Base-by-base conservation (phyloP, 345 rosid genomes). In the Citrus australasica region DNA sequence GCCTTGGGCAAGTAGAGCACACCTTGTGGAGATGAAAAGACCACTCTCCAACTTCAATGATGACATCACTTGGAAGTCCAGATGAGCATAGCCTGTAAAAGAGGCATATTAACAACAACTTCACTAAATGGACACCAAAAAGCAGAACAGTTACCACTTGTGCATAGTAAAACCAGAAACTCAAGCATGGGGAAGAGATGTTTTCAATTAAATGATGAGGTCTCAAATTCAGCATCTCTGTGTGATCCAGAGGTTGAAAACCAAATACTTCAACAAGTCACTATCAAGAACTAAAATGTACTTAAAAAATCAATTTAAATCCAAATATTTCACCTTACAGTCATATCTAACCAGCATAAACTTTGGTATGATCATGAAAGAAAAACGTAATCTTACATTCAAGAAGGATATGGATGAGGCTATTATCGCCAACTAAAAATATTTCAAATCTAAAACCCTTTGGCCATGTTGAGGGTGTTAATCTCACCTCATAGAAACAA, bases 1-100 rank as follows among this genome's bases (percentile, higher is more conserved):
- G 53, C 62, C 37, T 55, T 71, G 28, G 55, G 42, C 21, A 37
- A 62, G 74, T 37, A 66, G 24, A 67, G 67, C 56, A 63, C 59
- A 94, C 98, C 94, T 92, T 95, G 77, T 95, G 99, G 27, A 95
- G 91, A 84, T 89, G 93, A 82, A 95, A 95, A 64, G 88, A 88
- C 74, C 82, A 86, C 17, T 92, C 93, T 37, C 86, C 90, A 16
- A 93, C 91, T 84, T 95, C 94, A 79, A 95, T 82, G 40, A 83
- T 71, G 69, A 91, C 85, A 81, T 95, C 99, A 5, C 97, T 90
- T 51, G 92, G 89, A 73, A 95, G 92, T 76, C 97, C 98, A 3
- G 93, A 86, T 55, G 92, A 86, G 77, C 94, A 92, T 51, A 78
- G 51, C 97, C 99, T 95, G 84, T 65, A 79, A 78, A 68, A 76